These are phyloP conservation scores for Lupinus albus DNA, from an alignment of 306 rosid species.

Conservation along the genomic window DNA sequence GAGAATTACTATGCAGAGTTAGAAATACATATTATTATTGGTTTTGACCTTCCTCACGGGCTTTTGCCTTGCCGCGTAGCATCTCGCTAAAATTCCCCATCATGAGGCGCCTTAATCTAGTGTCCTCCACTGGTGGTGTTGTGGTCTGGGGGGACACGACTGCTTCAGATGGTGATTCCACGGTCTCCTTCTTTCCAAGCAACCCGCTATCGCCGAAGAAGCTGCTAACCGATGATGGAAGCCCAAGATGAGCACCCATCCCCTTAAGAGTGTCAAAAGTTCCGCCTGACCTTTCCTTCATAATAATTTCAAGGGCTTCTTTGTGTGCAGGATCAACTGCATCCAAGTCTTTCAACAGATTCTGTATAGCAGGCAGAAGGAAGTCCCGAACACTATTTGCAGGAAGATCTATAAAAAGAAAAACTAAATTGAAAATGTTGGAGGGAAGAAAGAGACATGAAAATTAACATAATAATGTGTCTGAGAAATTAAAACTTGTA, in stretches of 20 bases:
- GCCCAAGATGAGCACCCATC: conserved; percentile 89
- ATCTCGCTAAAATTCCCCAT: conserved; percentile 85
- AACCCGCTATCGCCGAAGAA: conserved; percentile 90
- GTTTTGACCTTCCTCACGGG: conserved; percentile 64
- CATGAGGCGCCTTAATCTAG: conserved; percentile 91
- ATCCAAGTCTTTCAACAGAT: conserved; percentile 72
- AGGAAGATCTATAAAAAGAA: conserved; percentile 67
- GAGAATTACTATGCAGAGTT: conserved; percentile 16
- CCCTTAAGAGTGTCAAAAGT: conserved; percentile 86
- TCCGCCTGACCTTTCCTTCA: conserved; percentile 97
- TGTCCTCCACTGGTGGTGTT: conserved; percentile 64
- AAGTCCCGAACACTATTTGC: conserved; percentile 69
- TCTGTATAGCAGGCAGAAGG: conserved; percentile 85
- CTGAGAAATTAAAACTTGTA: conserved; percentile 15
- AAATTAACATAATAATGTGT: conserved; percentile 1
- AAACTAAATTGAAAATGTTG: conserved; percentile 31
- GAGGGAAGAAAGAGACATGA: conserved; percentile 1
- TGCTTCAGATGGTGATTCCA: conserved; percentile 52
- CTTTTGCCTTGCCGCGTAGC: conserved; percentile 79
- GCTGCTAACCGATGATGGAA: conserved; percentile 80
- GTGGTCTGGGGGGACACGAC: conserved; percentile 52
- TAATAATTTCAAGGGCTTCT: conserved; percentile 95
- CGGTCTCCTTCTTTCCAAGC: conserved; percentile 72
- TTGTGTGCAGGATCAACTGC: conserved; percentile 97
- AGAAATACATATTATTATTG: conserved; percentile 40